Evolutionary conservation across 2,329 filamentous ascomycete species (phyloP).

Genomic region (Cordyceps farinosa): DNA sequence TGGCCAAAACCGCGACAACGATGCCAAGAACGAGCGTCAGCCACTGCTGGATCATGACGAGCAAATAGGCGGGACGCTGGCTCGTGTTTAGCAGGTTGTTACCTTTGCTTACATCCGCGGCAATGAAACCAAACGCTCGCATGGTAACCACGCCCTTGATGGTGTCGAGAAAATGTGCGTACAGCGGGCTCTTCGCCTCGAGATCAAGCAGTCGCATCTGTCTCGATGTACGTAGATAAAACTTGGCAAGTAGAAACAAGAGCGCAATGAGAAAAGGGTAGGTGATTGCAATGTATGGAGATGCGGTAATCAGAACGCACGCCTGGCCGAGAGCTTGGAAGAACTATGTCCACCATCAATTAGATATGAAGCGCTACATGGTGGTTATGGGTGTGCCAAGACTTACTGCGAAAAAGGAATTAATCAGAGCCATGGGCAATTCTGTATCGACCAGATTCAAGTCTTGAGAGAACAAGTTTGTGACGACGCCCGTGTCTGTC

Average conservation of each 20-base stretch:
- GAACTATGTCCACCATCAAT: neutral
- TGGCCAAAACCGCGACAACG: constrained; percentile 44
- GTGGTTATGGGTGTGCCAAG: neutral
- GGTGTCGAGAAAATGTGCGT: constrained; percentile 51
- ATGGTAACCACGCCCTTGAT: constrained; percentile 51
- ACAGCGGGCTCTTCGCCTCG: constrained; percentile 57
- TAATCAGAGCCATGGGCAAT: constrained; percentile 33
- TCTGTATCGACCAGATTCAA: constrained; percentile 40
- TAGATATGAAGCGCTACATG: too few relatives aligned
- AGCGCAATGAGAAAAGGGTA: constrained; percentile 47
- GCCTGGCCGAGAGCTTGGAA: constrained; percentile 39
- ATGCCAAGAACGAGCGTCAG: constrained; percentile 47
- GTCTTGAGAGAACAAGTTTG: constrained; percentile 46
- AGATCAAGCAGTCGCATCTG: constrained; percentile 59
- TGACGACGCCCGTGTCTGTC: constrained; percentile 40
- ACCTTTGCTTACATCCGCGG: constrained; percentile 40
- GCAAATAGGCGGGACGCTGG: constrained; percentile 53
- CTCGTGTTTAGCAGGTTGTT: constrained; percentile 47
- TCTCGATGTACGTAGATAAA: constrained; percentile 56
- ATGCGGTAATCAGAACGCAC: constrained; percentile 43
- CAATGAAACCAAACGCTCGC: constrained; percentile 53
- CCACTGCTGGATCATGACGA: constrained; percentile 56
- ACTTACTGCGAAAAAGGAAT: constrained; percentile 23
- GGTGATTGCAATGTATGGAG: constrained; percentile 43
- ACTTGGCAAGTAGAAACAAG: constrained; percentile 46